phyloP scores from a whole-genome alignment of 768 basidiomycete species.

The Panellus pusillus region DNA sequence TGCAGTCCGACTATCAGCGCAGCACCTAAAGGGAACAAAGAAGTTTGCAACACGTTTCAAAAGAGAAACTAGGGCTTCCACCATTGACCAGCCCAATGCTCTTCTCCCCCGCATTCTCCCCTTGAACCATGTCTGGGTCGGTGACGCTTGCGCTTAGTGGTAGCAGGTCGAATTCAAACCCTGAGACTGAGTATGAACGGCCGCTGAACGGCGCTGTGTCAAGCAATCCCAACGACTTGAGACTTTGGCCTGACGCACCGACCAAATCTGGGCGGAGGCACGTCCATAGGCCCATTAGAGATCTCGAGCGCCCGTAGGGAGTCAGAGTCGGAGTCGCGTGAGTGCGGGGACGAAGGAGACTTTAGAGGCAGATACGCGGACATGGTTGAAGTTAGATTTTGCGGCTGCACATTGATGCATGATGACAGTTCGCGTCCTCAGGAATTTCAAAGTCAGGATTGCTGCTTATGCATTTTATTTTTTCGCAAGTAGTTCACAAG shows the following conservation, averaged over 20 bases:
- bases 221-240: not conserved
- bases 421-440: too few species aligned
- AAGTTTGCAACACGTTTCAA: not conserved
- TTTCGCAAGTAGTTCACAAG: too few species aligned
- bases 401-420: too few species aligned
- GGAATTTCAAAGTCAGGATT: too few species aligned
- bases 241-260: conserved; percentile 30
- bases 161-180: conserved; percentile 81
- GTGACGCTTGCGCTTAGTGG: conserved; percentile 78
- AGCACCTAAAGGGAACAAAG: conserved; percentile 52
- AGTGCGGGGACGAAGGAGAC: conserved; percentile 43
- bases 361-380: conserved; percentile 47
- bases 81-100: conserved; percentile 78
- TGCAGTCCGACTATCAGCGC: conserved; percentile 83
- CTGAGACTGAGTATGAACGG: conserved; percentile 69
- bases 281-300: conserved; percentile 54
- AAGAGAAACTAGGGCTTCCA: conserved; percentile 31
- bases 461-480: too few species aligned
- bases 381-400: conserved; percentile 34
- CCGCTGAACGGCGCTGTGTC: conserved; percentile 26
- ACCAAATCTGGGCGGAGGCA: conserved; percentile 31
- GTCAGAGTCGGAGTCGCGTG: conserved; percentile 60
- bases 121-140: conserved; percentile 55
- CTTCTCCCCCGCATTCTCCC: conserved; percentile 57
- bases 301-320: conserved; percentile 81